Percentiles rank a stretch among this genome's conserved stretches.
Conservation (phyloP, 2,329 filamentous ascomycete genomes). For the Knufia petricola region DNA sequence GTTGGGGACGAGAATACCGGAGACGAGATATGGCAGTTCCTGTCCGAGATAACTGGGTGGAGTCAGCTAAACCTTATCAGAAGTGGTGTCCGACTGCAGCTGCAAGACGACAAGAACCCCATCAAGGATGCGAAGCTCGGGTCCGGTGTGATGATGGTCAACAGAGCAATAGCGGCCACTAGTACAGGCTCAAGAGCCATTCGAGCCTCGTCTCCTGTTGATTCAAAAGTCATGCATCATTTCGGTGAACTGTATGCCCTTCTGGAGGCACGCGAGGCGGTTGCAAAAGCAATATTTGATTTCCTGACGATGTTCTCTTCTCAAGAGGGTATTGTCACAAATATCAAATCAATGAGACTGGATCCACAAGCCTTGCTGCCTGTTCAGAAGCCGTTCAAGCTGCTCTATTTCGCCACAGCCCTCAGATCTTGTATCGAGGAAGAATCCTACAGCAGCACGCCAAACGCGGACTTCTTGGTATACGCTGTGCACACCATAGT, state of each 20-base stretch:
- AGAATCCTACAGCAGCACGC: constrained; percentile 31
- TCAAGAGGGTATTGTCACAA: constrained; percentile 51
- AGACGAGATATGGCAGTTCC: constrained; percentile 55
- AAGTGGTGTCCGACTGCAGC: constrained; percentile 13
- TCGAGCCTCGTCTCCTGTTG: constrained; percentile 45
- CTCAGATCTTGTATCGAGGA: constrained; percentile 53
- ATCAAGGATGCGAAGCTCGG: constrained; percentile 31
- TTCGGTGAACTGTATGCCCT: constrained; percentile 78
- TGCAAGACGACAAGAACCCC: constrained; percentile 15
- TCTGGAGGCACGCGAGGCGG: constrained; percentile 60
- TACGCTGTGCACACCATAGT: constrained; percentile 47
- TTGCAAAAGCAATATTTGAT: constrained; percentile 61
- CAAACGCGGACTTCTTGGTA: constrained; percentile 30
- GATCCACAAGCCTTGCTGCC: constrained; percentile 57
- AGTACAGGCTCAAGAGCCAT: constrained; percentile 36
- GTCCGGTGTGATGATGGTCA: constrained; percentile 31
- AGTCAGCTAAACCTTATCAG: constrained; percentile 64
- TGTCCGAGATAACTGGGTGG: constrained; percentile 63
- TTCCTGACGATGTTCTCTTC: constrained; percentile 63
- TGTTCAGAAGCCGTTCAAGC: constrained; percentile 58
- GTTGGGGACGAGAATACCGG: constrained; percentile 65
- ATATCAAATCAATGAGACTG: constrained; percentile 47
- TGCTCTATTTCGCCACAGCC: constrained; percentile 61
- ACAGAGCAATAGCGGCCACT: constrained; percentile 10
- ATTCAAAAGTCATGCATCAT: constrained; percentile 69